A percentile compares a stretch with the other conserved stretches of the same genome.
These are phyloP conservation scores for Oryza meyeriana DNA, from an alignment of 176 grass and related monocot genomes.

Conservation along the genomic window DNA sequence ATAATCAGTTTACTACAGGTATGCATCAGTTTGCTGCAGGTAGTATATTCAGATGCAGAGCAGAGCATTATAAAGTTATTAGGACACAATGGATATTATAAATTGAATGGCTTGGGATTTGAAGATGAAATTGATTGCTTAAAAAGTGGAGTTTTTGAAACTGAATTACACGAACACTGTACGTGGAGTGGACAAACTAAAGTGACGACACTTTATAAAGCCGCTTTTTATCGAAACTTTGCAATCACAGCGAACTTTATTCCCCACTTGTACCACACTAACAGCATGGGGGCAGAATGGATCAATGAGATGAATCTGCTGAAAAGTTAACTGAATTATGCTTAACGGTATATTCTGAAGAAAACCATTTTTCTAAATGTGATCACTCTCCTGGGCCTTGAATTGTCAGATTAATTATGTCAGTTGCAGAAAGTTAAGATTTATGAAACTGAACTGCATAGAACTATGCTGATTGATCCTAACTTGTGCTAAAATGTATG, in stretches of 20 bases:
- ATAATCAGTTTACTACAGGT: not conserved
- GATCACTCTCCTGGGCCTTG: not conserved
- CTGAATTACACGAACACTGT: conserved; percentile 11
- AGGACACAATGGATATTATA: not conserved
- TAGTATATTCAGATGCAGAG: not conserved
- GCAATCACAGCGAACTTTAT: conserved; percentile 14
- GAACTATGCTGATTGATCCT: too few species aligned
- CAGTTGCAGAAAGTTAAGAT: not conserved
- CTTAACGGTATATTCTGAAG: conserved; percentile 23
- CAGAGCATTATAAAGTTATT: not conserved
- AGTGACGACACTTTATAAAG: conserved; percentile 48
- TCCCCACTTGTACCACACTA: conserved; percentile 40
- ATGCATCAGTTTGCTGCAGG: not conserved
- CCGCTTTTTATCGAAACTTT: conserved; percentile 40
- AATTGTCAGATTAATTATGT: not conserved
- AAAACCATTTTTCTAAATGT: not conserved
- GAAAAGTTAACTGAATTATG: not conserved
- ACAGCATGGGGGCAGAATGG: not conserved
- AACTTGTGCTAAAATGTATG: not conserved
- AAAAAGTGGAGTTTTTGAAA: not conserved
- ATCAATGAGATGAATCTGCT: conserved; percentile 21
- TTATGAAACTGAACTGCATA: not conserved
- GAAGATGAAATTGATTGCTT: not conserved
- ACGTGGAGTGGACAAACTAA: conserved; percentile 35
- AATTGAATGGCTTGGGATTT: not conserved